Base-by-base conservation (phyloP, 2,329 filamentous ascomycete species). In the Neobulgaria alba region DNA sequence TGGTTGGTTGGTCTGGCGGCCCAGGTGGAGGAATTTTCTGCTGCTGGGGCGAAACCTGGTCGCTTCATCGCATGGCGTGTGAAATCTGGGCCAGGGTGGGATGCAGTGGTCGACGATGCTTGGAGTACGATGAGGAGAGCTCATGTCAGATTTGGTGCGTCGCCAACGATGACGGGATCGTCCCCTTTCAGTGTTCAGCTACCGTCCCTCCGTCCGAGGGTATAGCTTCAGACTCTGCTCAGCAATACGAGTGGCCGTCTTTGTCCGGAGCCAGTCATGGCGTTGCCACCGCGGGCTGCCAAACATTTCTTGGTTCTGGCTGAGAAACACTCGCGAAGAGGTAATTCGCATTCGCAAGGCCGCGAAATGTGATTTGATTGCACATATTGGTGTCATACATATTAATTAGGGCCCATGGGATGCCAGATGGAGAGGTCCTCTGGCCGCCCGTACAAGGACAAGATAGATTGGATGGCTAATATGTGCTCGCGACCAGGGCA, bases 11-110 rank as follows among this genome's bases (percentile, higher is more conserved):
- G n/a, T n/a, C n/a, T n/a, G 18, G 41, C 39, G 29, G 23, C 10
- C 29, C 30, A 19, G 40, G 49, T 46, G 44, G 47, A 41, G 44
- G 42, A n/a, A n/a, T n/a, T n/a, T n/a, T 44, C 17, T 42, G 42
- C 43, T 46, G 36, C 37, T 50, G 49, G 52, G 47, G 46, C 48
- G 42, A 47, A 26, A n/a, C n/a, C 12, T 26, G 23, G 7, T 7
- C 12, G 7, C 48, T 48, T 41, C 51, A 49, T 49, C 46, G 43
- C 39, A 45, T 46, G 45, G 43, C 36, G 38, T 46, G 23, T 12
- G 23, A 26, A 12, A n/a, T n/a, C n/a, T n/a, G n/a, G n/a, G n/a
- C n/a, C n/a, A n/a, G n/a, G n/a, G n/a, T n/a, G 16, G 31, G 37
- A 30, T 16, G 10, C 10, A 32, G 26, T 20, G 29, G 30, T 29